Conservation (phyloP, 2,329 filamentous ascomycete species). For the Teratosphaeria viscida region DNA sequence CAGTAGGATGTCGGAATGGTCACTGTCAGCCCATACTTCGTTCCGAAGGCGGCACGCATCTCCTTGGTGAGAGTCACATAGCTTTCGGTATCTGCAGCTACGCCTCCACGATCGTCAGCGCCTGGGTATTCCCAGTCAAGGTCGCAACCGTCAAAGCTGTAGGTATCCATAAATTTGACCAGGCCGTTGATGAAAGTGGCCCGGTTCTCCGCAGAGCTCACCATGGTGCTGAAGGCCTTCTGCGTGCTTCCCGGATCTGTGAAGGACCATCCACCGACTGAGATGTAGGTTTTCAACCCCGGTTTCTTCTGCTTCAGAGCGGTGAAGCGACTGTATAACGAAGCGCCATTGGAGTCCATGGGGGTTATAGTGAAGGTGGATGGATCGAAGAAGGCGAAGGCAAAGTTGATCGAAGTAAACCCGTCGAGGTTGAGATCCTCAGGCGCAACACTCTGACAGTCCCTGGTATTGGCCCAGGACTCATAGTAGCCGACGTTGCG, state of each 20-base stretch:
- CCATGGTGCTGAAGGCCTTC: conserved; percentile 25
- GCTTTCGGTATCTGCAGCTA: not conserved
- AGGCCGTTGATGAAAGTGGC: not conserved
- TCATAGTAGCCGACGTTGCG: not conserved
- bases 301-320: conserved; percentile 25
- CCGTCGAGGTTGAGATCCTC: not conserved
- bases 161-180: conserved; percentile 6
- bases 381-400: not conserved
- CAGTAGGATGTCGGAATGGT: conserved; percentile 18
- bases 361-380: not conserved
- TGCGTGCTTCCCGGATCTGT: conserved; percentile 22
- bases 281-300: conserved; percentile 26
- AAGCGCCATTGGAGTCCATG: not conserved
- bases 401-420: not conserved
- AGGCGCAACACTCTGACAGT: not conserved
- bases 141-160: conserved; percentile 13
- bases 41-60: conserved; percentile 24
- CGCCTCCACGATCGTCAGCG: conserved; percentile 28
- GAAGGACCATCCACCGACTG: conserved; percentile 33
- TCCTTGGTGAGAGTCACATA: conserved; percentile 11
- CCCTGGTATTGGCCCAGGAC: not conserved
- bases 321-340: conserved; percentile 2
- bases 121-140: conserved; percentile 15
- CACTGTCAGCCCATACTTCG: conserved; percentile 32
- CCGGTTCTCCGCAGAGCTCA: conserved; percentile 8